These are phyloP conservation scores for Nicotiana otophora DNA, from an alignment of 257 asterid genomes.

Conservation along the genomic window DNA sequence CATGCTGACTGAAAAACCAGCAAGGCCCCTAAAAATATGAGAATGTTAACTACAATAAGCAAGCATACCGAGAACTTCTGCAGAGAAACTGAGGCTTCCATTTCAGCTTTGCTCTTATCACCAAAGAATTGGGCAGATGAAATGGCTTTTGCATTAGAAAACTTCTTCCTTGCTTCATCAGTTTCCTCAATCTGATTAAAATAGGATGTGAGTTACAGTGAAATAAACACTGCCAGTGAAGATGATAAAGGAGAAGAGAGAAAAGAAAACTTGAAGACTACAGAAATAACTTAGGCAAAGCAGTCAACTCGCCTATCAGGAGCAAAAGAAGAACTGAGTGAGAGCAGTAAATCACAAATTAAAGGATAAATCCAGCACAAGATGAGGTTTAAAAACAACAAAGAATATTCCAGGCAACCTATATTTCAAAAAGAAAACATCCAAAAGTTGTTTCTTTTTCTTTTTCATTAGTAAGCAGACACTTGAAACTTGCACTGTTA, in stretches of 20 bases:
- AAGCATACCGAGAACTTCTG: slow-evolving; percentile 82
- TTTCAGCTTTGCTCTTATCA: slow-evolving; percentile 55
- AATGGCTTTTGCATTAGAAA: slow-evolving; percentile 88
- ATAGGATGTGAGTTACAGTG: not conserved
- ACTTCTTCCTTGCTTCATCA: slow-evolving; percentile 97
- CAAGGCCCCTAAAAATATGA: not conserved
- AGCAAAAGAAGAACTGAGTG: not conserved
- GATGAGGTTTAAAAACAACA: not conserved
- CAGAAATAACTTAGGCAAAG: not conserved
- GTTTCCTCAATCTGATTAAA: slow-evolving; percentile 73
- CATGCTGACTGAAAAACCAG: not conserved
- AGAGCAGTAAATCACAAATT: not conserved
- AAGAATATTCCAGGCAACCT: not conserved
- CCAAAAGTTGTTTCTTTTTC: not conserved
- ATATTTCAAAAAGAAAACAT: not conserved
- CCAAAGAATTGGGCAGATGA: slow-evolving; percentile 98
- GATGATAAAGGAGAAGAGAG: not conserved
- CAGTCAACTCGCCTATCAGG: not conserved
- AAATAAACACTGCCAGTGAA: not conserved
- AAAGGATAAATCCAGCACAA: not conserved
- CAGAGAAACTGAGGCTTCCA: slow-evolving; percentile 66
- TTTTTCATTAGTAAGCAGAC: not conserved
- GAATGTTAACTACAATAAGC: not conserved
- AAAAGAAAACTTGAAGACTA: not conserved
- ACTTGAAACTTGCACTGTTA: not conserved